Conservation (phyloP, 1,139 yeast genomes). For the Kodamaea arcana region DNA sequence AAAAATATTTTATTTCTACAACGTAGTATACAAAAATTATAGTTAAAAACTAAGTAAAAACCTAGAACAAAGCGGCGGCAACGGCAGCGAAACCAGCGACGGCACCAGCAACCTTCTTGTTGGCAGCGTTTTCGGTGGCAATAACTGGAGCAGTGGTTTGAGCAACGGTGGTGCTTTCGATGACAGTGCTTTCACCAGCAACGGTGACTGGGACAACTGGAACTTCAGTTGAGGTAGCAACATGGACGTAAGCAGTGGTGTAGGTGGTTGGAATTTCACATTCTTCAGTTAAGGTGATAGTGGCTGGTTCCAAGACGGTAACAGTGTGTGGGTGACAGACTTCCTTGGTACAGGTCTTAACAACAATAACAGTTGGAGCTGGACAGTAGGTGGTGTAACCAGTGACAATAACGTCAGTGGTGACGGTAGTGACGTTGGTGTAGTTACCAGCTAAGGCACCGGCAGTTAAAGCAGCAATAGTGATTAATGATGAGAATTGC, state of each 20-base stretch:
- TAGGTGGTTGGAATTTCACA: slow-evolving; percentile 54
- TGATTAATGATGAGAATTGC: slow-evolving; percentile 14
- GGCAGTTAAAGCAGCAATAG: slow-evolving; percentile 12
- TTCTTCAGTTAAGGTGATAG: slow-evolving; percentile 57
- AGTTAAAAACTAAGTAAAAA: neutral
- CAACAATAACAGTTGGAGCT: slow-evolving; percentile 46
- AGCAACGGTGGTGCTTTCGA: neutral
- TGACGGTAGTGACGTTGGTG: slow-evolving; percentile 17
- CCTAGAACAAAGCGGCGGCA: slow-evolving; percentile 18
- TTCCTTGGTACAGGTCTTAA: slow-evolving; percentile 37
- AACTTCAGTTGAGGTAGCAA: slow-evolving; percentile 3
- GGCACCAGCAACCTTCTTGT: slow-evolving; percentile 14
- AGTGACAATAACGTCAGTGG: slow-evolving; percentile 42
- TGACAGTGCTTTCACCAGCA: slow-evolving; percentile 8
- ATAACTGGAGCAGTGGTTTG: slow-evolving; percentile 4
- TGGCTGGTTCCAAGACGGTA: slow-evolving; percentile 50
- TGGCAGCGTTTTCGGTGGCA: slow-evolving; percentile 13
- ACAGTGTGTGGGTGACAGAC: slow-evolving; percentile 33
- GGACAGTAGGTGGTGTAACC: slow-evolving; percentile 61
- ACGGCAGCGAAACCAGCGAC: slow-evolving; percentile 20
- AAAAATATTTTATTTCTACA: too few species aligned
- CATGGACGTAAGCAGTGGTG: slow-evolving; percentile 19
- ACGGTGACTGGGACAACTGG: slow-evolving; percentile 9
- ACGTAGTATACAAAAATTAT: neutral
- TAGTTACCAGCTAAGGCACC: slow-evolving; percentile 11